These are phyloP conservation scores for Aspergillus nidulans DNA, from an alignment of 495 filamentous ascomycete genomes.

Conservation along the genomic window DNA sequence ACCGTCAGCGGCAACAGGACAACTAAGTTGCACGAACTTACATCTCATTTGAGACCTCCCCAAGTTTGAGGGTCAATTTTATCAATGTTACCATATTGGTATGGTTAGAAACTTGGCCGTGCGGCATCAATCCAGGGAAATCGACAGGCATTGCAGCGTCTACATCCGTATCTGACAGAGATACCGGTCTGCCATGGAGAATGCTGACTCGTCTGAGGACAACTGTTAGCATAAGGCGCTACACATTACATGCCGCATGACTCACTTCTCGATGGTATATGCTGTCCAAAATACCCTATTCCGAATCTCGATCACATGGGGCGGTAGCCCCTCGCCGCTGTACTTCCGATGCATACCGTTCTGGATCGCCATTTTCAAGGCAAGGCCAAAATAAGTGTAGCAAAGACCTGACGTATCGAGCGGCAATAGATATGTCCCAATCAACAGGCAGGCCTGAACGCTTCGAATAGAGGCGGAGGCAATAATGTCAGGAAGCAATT, in stretches of 20 bases:
- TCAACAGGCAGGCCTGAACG: conserved; percentile 48
- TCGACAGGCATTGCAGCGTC: conserved; percentile 45
- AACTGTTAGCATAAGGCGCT: conserved; percentile 14
- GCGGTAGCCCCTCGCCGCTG: conserved; percentile 39
- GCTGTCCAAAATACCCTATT: conserved; percentile 52
- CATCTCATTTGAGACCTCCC: conserved; percentile 44
- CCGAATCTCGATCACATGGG: conserved; percentile 40
- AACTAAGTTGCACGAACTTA: conserved; percentile 11
- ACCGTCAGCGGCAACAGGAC: neutral
- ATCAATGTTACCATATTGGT: conserved; percentile 46
- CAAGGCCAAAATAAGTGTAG: conserved; percentile 49
- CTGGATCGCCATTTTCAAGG: conserved; percentile 48
- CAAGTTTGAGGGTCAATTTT: conserved; percentile 42
- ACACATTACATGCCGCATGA: neutral
- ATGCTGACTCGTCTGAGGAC: conserved; percentile 34
- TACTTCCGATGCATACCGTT: conserved; percentile 53
- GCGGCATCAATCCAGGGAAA: conserved; percentile 35
- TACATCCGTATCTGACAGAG: conserved; percentile 41
- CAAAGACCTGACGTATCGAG: conserved; percentile 48
- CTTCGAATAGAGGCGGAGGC: conserved; percentile 48
- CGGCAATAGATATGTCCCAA: conserved; percentile 47
- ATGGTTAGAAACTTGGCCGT: conserved; percentile 36
- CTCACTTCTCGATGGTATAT: conserved; percentile 48
- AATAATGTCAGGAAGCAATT: conserved; percentile 50
- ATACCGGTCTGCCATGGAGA: conserved; percentile 45